Conservation (phyloP, 768 basidiomycete species). For the Cystofilobasidium capitatum region DNA sequence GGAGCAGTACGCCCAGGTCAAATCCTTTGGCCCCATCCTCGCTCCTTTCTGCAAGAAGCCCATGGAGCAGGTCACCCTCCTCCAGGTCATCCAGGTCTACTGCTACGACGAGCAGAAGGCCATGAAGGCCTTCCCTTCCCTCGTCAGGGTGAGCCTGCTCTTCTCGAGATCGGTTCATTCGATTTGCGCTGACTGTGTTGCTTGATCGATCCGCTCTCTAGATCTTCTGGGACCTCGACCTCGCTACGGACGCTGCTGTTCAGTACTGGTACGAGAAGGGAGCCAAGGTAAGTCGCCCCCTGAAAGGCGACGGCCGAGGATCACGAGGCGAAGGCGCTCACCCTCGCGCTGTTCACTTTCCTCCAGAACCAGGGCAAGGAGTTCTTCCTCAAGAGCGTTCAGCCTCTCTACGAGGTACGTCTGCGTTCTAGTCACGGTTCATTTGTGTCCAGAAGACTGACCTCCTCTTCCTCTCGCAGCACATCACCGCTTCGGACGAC, state of each 20-base stretch:
- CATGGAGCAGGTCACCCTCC: conserved; percentile 84
- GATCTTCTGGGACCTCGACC: conserved; percentile 93
- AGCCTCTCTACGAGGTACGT: conserved; percentile 27
- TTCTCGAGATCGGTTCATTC: background rate
- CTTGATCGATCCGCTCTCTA: conserved; percentile 34
- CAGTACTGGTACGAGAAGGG: conserved; percentile 98
- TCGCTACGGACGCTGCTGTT: conserved; percentile 89
- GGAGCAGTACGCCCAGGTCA: conserved; percentile 56
- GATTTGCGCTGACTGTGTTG: background rate
- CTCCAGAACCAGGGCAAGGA: conserved; percentile 62
- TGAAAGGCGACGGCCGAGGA: no score
- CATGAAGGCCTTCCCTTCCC: conserved; percentile 88
- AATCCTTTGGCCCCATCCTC: conserved; percentile 66
- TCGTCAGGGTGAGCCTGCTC: conserved; percentile 61
- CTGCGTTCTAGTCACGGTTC: background rate
- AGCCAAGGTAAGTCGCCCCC: conserved; percentile 62
- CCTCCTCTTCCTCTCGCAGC: background rate
- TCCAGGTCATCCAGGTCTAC: conserved; percentile 70
- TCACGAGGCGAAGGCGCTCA: no score
- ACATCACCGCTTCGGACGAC: conserved; percentile 2
- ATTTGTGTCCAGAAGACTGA: background rate
- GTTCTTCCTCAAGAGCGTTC: conserved; percentile 66
- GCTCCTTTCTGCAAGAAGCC: conserved; percentile 81
- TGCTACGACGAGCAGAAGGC: conserved; percentile 94
- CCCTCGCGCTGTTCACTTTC: background rate